Evolutionary conservation across 2,329 filamentous ascomycete species (phyloP), one percentile per base, ranked within the genome.

Genomic region (Fusarium liriodendri): DNA sequence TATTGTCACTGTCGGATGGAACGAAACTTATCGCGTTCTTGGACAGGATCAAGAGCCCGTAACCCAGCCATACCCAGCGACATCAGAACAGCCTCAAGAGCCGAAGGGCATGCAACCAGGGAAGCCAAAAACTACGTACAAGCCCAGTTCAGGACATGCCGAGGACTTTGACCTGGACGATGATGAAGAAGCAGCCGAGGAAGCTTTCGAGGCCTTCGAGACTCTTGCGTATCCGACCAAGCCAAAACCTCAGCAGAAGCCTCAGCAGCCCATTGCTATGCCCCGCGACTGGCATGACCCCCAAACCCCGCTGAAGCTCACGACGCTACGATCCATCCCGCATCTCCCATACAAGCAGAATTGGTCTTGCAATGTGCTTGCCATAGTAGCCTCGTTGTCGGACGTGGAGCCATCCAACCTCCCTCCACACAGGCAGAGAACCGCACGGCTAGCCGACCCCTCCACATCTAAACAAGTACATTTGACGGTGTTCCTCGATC

Each of bases 341-440:
- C 81, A 85, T 68, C 83, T 90, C 1, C 88, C 88, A 2, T 90
- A 88, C 79, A 85, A 86, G 62, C 87, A 89, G 67, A 90, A 90
- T 76, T 90, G 88, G 88, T 86, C 86, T 54, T 84, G 87, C 78
- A 90, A 90, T 70, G 81, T 89, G 8, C 84, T 90, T 5, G 87
- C 84, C 64, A 82, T 90, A n/a, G 69, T 90, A 5, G 79, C 82
- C 0, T 84, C 84, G 2, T 79, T 90, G 5, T 87, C 86, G 0
- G 82, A 80, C 1, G 79, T 89, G 18, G 86, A 89, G 67, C 82
- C 87, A 2, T 87, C 86, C 0, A 82, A 84, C 4, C 80, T 89
- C 7, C 86, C 85, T 1, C 88, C 88, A 0, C 84, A 84, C 67
- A 83, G 76, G n/a, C 88, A 89, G 74, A 83, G 88, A n/a, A 86